Percentiles rank a stretch among this genome's conserved stretches.
Conservation (phyloP, 2,329 filamentous ascomycete genomes). For the Pseudogymnoascus sp. region DNA sequence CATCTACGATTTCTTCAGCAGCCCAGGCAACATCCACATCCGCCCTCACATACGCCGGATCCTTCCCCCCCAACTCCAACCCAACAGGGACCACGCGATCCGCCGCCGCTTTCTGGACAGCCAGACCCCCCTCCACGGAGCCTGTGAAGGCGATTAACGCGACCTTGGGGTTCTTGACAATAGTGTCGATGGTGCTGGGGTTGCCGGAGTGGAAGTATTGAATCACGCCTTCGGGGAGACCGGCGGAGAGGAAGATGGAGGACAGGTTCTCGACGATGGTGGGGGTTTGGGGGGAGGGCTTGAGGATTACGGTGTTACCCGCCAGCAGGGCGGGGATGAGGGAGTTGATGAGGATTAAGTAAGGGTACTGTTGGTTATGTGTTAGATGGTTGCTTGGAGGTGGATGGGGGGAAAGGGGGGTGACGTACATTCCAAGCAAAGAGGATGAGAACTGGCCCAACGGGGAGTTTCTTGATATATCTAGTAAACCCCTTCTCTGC, state of each 20-base stretch:
- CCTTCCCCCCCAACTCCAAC: constrained; percentile 89
- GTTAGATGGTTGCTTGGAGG: constrained; percentile 17
- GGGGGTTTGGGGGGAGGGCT: constrained; percentile 91
- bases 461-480: constrained; percentile 80
- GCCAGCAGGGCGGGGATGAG: constrained; percentile 85
- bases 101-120: constrained; percentile 77
- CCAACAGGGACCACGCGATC: constrained; percentile 81
- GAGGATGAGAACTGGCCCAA: constrained; percentile 81
- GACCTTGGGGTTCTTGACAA: constrained; percentile 72
- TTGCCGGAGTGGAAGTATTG: constrained; percentile 91
- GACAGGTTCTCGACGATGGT: constrained; percentile 82
- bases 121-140: constrained; percentile 79
- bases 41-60: constrained; percentile 79
- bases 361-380: constrained; percentile 65
- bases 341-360: constrained; percentile 87
- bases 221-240: constrained; percentile 74
- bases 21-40: constrained; percentile 90
- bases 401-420: background rate
- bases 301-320: constrained; percentile 87
- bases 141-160: constrained; percentile 88
- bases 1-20: constrained; percentile 90
- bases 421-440: constrained; percentile 90
- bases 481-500: constrained; percentile 82
- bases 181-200: constrained; percentile 65
- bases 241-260: constrained; percentile 70